Conservation (phyloP, 1,284 basidiomycete genomes). For the Fistulina hepatica region DNA sequence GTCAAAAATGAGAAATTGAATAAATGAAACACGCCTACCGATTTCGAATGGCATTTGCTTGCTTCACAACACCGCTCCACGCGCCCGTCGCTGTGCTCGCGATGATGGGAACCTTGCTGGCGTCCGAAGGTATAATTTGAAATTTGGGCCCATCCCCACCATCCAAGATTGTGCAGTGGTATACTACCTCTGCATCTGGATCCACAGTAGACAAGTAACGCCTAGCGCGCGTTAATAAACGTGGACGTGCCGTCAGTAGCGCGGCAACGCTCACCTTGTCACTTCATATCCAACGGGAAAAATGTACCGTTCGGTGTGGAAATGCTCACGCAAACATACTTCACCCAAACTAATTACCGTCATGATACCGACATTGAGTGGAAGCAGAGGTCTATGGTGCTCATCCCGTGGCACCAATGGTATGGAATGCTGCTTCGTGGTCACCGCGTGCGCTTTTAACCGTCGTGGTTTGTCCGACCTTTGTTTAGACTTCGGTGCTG, state of each 20-base stretch:
- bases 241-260: slow-evolving; percentile 3
- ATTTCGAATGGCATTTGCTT: slow-evolving; percentile 66
- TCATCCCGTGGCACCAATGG: slow-evolving; percentile 66
- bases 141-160: slow-evolving; percentile 75
- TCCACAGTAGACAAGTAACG: slow-evolving; percentile 68
- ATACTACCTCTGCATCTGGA: slow-evolving; percentile 52
- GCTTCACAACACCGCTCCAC: slow-evolving; percentile 70
- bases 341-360: slow-evolving; percentile 60
- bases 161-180: slow-evolving; percentile 72
- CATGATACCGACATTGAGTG: slow-evolving; percentile 74
- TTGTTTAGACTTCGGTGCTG: no score
- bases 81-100: slow-evolving; percentile 77
- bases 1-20: no score
- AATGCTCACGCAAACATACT: slow-evolving; percentile 69
- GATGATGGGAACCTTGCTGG: slow-evolving; percentile 53
- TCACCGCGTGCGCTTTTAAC: slow-evolving; percentile 67
- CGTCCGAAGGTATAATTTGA: slow-evolving; percentile 62
- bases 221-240: slow-evolving; percentile 27
- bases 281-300: slow-evolving; percentile 79
- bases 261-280: slow-evolving; percentile 40
- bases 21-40: no score
- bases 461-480: slow-evolving; percentile 53
- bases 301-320: slow-evolving; percentile 76
- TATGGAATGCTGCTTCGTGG: slow-evolving; percentile 60
- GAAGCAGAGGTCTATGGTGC: slow-evolving; percentile 53